Percentiles rank a stretch among this genome's conserved stretches.
Evolutionary conservation across 768 basidiomycete species (phyloP).

Genomic region (Amyloporia xantha): DNA sequence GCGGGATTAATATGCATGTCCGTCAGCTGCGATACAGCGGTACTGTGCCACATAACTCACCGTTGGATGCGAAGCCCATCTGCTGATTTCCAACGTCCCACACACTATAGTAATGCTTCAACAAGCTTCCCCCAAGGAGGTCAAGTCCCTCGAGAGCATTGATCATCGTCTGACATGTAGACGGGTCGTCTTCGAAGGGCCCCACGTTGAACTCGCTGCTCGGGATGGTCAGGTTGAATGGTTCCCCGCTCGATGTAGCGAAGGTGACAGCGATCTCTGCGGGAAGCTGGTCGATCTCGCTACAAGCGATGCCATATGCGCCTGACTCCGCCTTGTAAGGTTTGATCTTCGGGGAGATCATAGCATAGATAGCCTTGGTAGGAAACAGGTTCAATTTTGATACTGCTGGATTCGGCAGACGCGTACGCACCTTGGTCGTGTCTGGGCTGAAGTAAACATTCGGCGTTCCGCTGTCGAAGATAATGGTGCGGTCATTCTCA

Average conservation of each 20-base stretch:
- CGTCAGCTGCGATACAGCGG: no score
- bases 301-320: constrained; percentile 44
- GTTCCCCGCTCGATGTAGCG: constrained; percentile 37
- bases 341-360: constrained; percentile 52
- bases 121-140: constrained; percentile 46
- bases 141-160: constrained; percentile 46
- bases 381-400: background rate
- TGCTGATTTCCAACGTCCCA: constrained; percentile 47
- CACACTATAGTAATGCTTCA: constrained; percentile 56
- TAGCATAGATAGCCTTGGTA: constrained; percentile 49
- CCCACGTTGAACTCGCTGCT: constrained; percentile 52
- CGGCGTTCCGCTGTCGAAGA: constrained; percentile 54
- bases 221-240: constrained; percentile 53
- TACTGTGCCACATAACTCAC: constrained; percentile 9
- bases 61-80: constrained; percentile 48
- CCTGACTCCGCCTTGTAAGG: constrained; percentile 45
- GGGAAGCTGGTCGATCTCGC: constrained; percentile 37
- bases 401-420: background rate
- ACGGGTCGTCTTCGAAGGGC: constrained; percentile 42
- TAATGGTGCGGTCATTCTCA: constrained; percentile 35
- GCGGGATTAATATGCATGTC: no score
- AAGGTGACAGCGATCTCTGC: constrained; percentile 48
- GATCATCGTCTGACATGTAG: constrained; percentile 50
- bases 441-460: constrained; percentile 45
- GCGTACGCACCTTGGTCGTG: constrained; percentile 37